Conservation (phyloP, 768 basidiomycete genomes). For the Dentipellis fragilis region DNA sequence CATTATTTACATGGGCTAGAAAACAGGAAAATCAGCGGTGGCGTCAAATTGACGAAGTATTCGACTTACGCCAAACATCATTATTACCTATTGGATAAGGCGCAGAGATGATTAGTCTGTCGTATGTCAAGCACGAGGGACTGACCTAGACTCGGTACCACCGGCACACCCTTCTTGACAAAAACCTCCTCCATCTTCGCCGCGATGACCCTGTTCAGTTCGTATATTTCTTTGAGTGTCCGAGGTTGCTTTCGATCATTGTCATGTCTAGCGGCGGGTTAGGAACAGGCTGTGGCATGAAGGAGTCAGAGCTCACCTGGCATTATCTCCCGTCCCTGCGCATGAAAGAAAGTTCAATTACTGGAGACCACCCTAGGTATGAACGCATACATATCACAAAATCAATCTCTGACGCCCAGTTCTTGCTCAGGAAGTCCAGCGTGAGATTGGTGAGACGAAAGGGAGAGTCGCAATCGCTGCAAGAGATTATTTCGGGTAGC, state of each 20-base stretch:
- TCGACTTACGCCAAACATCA: constrained; percentile 74
- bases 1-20: constrained; percentile 46
- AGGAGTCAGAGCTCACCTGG: constrained; percentile 32
- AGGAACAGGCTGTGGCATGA: not conserved
- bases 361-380: constrained; percentile 15
- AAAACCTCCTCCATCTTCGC: constrained; percentile 70
- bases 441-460: constrained; percentile 71
- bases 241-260: constrained; percentile 76
- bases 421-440: constrained; percentile 65
- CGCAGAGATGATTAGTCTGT: not conserved
- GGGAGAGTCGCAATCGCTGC: constrained; percentile 76
- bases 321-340: constrained; percentile 71
- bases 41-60: constrained; percentile 1
- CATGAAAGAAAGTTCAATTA: not conserved
- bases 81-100: constrained; percentile 59
- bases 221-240: constrained; percentile 70
- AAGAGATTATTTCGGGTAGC: not conserved
- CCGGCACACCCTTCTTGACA: constrained; percentile 54
- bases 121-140: constrained; percentile 5
- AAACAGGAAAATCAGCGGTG: constrained; percentile 7
- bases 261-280: constrained; percentile 47
- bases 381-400: constrained; percentile 66
- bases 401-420: constrained; percentile 80
- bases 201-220: constrained; percentile 58
- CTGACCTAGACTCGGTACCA: constrained; percentile 73